Evolutionary conservation across 257 asterid genomes (phyloP).

Genomic region (Anisodus tanguticus): DNA sequence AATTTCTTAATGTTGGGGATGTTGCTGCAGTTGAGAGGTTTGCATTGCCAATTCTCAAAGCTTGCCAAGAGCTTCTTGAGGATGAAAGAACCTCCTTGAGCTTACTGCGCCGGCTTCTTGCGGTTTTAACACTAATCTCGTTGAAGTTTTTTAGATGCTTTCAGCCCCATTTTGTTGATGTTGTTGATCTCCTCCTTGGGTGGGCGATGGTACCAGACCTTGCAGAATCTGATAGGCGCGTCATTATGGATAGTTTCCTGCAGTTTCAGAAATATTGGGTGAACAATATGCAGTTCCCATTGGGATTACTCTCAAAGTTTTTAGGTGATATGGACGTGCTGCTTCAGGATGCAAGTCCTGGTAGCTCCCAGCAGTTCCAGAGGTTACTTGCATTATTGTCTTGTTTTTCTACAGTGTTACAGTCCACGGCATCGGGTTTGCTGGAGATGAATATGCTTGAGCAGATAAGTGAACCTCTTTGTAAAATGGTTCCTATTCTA

Average conservation of each 20-base stretch:
- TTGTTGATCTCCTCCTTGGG: slow-evolving; percentile 97
- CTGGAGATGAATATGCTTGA: slow-evolving; percentile 90
- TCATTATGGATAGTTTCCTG: slow-evolving; percentile 93
- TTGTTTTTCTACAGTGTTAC: slow-evolving; percentile 91
- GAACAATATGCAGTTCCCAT: slow-evolving; percentile 90
- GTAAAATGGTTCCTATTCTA: slow-evolving; percentile 81
- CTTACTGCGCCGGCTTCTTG: slow-evolving; percentile 75
- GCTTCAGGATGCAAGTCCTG: slow-evolving; percentile 87
- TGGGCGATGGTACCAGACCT: slow-evolving; percentile 95
- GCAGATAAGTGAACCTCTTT: slow-evolving; percentile 80
- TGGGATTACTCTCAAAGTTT: slow-evolving; percentile 88
- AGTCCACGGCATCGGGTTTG: slow-evolving; percentile 95
- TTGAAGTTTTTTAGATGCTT: slow-evolving; percentile 88
- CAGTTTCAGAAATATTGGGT: slow-evolving; percentile 99
- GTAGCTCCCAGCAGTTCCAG: slow-evolving; percentile 81
- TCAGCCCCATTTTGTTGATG: slow-evolving; percentile 93
- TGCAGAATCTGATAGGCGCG: slow-evolving; percentile 73
- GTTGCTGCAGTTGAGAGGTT: slow-evolving; percentile 87
- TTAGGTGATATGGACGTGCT: slow-evolving; percentile 93
- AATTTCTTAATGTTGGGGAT: slow-evolving; percentile 88
- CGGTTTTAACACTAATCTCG: slow-evolving; percentile 74
- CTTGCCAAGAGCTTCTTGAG: slow-evolving; percentile 97
- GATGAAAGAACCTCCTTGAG: slow-evolving; percentile 93
- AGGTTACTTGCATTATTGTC: slow-evolving; percentile 77
- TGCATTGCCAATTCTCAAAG: slow-evolving; percentile 90